Evolutionary conservation across 1,284 basidiomycete species (phyloP).

Genomic region (Cryptococcus deneoformans): DNA sequence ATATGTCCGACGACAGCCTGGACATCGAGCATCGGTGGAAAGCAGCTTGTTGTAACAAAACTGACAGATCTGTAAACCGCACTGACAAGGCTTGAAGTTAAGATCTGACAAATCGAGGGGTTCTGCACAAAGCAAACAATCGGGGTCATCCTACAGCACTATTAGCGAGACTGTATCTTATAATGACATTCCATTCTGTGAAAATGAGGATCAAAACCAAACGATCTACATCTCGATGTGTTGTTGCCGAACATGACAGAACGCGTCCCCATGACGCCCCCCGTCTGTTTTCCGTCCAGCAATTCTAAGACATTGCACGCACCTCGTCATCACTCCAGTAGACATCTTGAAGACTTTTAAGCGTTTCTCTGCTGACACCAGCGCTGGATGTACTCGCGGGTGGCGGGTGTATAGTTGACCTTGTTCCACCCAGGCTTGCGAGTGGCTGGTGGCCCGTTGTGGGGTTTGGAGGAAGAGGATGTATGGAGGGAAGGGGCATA

Average conservation of each 20-base stretch:
- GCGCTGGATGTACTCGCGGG: constrained; percentile 28
- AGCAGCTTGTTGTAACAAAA: constrained; percentile 99
- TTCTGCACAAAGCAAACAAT: constrained; percentile 97
- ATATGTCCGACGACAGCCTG: constrained; percentile 92
- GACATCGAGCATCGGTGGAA: constrained; percentile 95
- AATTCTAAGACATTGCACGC: constrained; percentile 16
- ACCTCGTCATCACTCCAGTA: constrained; percentile 96
- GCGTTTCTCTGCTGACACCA: constrained; percentile 46
- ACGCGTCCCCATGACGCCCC: too few relatives aligned
- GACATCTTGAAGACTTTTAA: constrained; percentile 82
- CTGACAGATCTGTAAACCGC: constrained; percentile 98
- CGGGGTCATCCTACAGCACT: constrained; percentile 80
- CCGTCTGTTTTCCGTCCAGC: background rate
- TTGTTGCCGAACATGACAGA: background rate
- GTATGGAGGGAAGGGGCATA: constrained; percentile 15
- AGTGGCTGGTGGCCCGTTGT: constrained; percentile 45
- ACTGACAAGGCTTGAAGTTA: constrained; percentile 99
- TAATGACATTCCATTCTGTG: background rate
- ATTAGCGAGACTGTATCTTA: background rate
- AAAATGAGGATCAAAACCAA: background rate
- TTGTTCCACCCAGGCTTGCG: too few relatives aligned
- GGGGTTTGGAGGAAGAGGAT: constrained; percentile 46
- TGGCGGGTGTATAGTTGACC: constrained; percentile 4
- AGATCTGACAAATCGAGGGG: constrained; percentile 99
- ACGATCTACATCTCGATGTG: background rate